Conservation (phyloP, 2,329 filamentous ascomycete genomes). For the Fusarium sarcochroum region DNA sequence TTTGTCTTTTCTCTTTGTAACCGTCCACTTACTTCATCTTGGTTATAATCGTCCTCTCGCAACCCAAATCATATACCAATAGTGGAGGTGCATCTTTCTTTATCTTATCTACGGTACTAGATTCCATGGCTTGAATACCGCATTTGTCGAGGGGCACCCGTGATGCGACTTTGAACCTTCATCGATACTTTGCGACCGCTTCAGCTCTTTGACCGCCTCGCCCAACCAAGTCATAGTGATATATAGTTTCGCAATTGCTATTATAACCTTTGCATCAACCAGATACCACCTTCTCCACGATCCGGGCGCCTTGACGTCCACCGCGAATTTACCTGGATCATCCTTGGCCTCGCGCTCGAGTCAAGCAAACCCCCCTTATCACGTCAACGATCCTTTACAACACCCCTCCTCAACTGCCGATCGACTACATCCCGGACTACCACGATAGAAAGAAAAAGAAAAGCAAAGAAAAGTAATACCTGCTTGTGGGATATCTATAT, state of each 20-base stretch:
- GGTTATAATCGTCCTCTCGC: neutral
- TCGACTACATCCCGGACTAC: neutral
- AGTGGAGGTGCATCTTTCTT: neutral
- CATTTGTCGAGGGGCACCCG: slow-evolving; percentile 20
- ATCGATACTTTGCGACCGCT: slow-evolving; percentile 3
- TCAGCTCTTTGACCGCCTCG: slow-evolving; percentile 13
- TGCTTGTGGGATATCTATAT: slow-evolving; percentile 36
- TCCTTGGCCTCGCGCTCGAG: slow-evolving; percentile 5
- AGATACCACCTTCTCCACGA: slow-evolving; percentile 1
- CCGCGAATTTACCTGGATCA: neutral
- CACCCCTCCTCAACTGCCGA: neutral
- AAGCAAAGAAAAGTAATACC: neutral
- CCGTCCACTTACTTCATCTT: neutral
- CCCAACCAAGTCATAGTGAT: slow-evolving; percentile 6
- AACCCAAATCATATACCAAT: neutral
- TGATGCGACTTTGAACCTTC: slow-evolving; percentile 30
- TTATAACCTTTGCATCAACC: neutral
- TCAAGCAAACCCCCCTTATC: slow-evolving; percentile 26
- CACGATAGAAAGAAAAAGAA: slow-evolving; percentile 6
- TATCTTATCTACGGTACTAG: slow-evolving; percentile 5
- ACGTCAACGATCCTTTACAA: slow-evolving; percentile 19
- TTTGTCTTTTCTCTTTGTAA: slow-evolving; percentile 1
- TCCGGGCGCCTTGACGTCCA: slow-evolving; percentile 31
- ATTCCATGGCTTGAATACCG: slow-evolving; percentile 7
- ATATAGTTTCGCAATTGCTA: slow-evolving; percentile 8